A percentile compares a stretch with the other conserved stretches of the same genome.
These are phyloP conservation scores for Castanea crenata DNA, from an alignment of 306 rosid species.

Conservation along the genomic window DNA sequence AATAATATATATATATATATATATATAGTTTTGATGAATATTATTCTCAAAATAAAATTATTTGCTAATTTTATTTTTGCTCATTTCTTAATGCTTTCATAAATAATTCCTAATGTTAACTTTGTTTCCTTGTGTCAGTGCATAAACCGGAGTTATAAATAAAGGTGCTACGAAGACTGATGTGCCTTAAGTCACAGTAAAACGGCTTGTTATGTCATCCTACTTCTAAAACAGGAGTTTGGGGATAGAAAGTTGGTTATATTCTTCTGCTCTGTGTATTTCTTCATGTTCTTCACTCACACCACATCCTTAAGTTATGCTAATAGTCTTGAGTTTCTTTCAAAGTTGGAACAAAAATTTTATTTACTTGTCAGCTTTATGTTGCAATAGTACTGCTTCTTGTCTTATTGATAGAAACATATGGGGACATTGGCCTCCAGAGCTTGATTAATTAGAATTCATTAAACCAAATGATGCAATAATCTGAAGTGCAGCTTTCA, in stretches of 20 bases:
- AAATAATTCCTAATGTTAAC: background rate
- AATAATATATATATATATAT: background rate
- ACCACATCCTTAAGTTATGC: slow-evolving; percentile 16
- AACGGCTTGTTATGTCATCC: background rate
- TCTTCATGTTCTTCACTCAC: background rate
- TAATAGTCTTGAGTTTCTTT: slow-evolving; percentile 4
- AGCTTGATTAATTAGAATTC: slow-evolving; percentile 22
- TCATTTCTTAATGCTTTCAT: background rate
- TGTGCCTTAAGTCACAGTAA: slow-evolving; percentile 18
- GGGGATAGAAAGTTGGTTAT: background rate
- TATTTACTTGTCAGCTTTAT: background rate
- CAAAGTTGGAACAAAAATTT: background rate
- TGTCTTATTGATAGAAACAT: slow-evolving; percentile 8
- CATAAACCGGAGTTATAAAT: background rate
- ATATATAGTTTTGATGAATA: background rate
- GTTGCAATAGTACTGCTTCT: slow-evolving; percentile 14
- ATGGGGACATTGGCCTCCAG: slow-evolving; percentile 17
- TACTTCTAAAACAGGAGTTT: background rate
- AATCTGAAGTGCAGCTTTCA: slow-evolving; percentile 21
- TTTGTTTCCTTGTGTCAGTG: background rate
- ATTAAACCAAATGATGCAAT: slow-evolving; percentile 28
- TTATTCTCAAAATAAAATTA: background rate
- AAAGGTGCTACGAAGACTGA: background rate
- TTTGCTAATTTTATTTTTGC: background rate
- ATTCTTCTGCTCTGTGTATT: background rate